Base-by-base conservation (phyloP, 257 asterid species). In the Buddleja alternifolia region DNA sequence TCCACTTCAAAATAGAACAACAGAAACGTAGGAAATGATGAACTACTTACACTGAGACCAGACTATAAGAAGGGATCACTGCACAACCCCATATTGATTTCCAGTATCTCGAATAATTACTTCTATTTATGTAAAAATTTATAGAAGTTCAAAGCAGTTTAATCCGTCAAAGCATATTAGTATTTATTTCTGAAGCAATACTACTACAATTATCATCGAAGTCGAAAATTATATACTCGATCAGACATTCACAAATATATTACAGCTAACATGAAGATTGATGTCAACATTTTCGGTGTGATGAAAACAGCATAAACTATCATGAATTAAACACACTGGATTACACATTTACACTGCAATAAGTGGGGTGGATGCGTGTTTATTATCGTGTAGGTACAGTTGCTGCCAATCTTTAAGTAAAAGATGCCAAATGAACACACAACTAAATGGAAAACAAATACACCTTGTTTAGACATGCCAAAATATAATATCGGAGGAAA, bases 61-160 rank as follows among this genome's bases (percentile, higher is more conserved):
- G 48, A 42, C 64, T 21, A 39, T 24, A 55, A 8, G 23, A 66
- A 65, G 42, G 73, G 60, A 53, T 45, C 62, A 67, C 29, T 20
- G 7, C 19, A 62, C 40, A 62, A 29, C 34, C 39, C 23, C 14
- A 17, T 23, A 32, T 29, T 37, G 54, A 48, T 11, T 29, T 66
- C 44, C 32, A 60, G 52, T n/a, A 34, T 24, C 14, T 20, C 50
- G 24, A 20, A 34, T 45, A 47, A 56, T 60, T 3, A 16, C 57
- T 25, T 24, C 29, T 39, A 40, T 47, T 8, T 67, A 54, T 54
- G 63, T 23, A 23, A 51, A 40, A 52, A 45, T 10, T 60, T 9
- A 8, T 16, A 6, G 8, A 10, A 32, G 25, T 54, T 24, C 73
- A 24, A 20, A 2, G 3, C 10, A 10, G 24, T 63, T 36, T 29